Base-by-base conservation (phyloP, 73 alveolate genomes). In the Symbiodinium pilosum region DNA sequence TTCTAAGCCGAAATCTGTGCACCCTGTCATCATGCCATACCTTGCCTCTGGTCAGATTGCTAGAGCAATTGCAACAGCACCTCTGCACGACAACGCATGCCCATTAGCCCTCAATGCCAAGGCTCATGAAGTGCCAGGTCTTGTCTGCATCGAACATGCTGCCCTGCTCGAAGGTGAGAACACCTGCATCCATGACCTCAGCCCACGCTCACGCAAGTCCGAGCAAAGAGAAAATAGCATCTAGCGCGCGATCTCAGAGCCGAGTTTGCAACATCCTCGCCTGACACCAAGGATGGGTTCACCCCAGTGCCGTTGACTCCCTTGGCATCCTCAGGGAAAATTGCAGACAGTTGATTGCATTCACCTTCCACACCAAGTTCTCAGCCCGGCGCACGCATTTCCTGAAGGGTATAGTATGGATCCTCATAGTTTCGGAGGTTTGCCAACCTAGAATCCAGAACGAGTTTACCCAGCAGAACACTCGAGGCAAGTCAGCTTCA, bases 61-160 rank as follows among this genome's bases (percentile, higher is more conserved):
- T 14, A 6, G 14, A 47, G 59, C 6, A 47, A 47, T 14, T 47
- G 6, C 59, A 9, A 47, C 59, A 47, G 59, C 59, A 47, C 14
- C 21, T 47, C 59, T 47, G 59, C 59, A 47, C 59, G 59, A 14
- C 21, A 47, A 47, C 21, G 59, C 59, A 6, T 14, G 59, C 21
- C 21, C 59, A 14, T 9, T 6, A 59, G 21, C 21, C 34, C 21
- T 59, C n/a, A 59, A 2, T 30, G 75, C 87, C 98, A 41, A 69
- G 91, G 59, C 83, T n/a, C 98, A 43, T 92, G 83, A 92, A 92
- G 98, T 92, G 98, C 98, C 98, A 92, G 2, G 98, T 39, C 56
- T 38, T 69, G 24, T 71, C 20, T 11, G 77, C 83, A 36, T 92
- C 98, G 42, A 92, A 69, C 41, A 54, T 40, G 91, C 91, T 71